phyloP scores from a whole-genome alignment of 1,284 basidiomycete genomes.

The Mycena sp. region DNA sequence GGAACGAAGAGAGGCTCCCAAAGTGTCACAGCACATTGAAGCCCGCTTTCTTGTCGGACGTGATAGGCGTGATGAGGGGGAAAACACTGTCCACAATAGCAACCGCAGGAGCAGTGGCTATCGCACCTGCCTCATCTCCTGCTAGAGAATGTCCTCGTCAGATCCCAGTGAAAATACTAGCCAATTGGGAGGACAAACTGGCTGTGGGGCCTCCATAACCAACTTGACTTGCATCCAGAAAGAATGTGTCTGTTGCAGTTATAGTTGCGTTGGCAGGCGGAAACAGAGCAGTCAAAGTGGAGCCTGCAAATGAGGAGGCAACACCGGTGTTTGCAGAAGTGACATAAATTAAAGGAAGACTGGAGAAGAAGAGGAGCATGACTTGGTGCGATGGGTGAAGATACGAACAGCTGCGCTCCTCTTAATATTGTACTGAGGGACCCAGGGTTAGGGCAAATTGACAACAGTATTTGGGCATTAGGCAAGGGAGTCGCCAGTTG shows the following conservation, averaged over 20 bases:
- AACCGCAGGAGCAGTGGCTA: slow-evolving; percentile 53
- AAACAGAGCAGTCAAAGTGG: slow-evolving; percentile 44
- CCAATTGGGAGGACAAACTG: slow-evolving; percentile 11
- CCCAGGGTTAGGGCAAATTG: too few relatives aligned
- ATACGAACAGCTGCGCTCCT: too few relatives aligned
- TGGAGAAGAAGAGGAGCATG: neutral
- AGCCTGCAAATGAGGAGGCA: slow-evolving; percentile 46
- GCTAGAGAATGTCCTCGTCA: slow-evolving; percentile 38
- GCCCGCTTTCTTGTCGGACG: slow-evolving; percentile 43
- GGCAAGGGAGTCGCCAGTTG: too few relatives aligned
- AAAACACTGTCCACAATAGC: slow-evolving; percentile 49
- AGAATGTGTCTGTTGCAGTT: slow-evolving; percentile 44
- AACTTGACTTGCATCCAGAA: slow-evolving; percentile 54
- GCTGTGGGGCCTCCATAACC: slow-evolving; percentile 58
- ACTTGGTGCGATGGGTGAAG: too few relatives aligned
- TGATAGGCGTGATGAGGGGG: slow-evolving; percentile 49
- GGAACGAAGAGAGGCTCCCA: slow-evolving; percentile 69
- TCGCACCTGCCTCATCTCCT: slow-evolving; percentile 58
- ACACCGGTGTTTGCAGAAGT: neutral
- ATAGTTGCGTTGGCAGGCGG: slow-evolving; percentile 44
- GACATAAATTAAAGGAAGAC: neutral
- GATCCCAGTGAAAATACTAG: neutral
- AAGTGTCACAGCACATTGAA: slow-evolving; percentile 59
- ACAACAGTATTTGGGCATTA: too few relatives aligned
- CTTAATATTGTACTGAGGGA: too few relatives aligned